A percentile compares a stretch with the other conserved stretches of the same genome.
Conservation (phyloP, 1,284 basidiomycete genomes). For the Lentinula novae-zelandiae region DNA sequence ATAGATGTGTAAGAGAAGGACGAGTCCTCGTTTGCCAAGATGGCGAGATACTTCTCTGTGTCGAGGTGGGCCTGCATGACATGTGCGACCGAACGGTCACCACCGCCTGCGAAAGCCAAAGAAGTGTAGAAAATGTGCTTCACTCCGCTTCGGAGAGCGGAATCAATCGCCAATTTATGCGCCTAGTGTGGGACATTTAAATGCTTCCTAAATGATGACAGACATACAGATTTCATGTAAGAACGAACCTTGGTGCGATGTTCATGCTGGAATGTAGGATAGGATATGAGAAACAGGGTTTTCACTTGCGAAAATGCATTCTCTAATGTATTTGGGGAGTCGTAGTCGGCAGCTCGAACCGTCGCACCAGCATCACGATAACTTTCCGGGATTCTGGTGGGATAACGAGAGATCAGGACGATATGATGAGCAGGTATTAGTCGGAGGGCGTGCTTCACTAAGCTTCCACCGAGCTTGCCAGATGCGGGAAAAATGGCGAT, state of each 20-base stretch:
- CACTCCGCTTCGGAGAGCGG: not conserved
- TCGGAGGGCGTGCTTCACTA: not conserved
- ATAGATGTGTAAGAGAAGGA: constrained; percentile 5
- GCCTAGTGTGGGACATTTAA: not conserved
- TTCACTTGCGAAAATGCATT: not conserved
- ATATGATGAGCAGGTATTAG: not conserved
- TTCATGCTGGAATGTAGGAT: constrained; percentile 3
- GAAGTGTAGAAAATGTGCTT: constrained; percentile 4
- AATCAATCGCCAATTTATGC: not conserved
- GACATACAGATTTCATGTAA: not conserved
- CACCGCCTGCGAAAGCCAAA: not conserved
- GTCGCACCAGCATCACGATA: not conserved
- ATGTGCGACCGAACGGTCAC: not conserved
- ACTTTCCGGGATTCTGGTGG: not conserved
- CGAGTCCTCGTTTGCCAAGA: not conserved
- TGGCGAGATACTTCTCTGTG: constrained; percentile 1
- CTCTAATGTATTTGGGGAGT: not conserved
- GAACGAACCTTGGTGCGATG: constrained; percentile 1
- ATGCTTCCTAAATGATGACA: too few species aligned
- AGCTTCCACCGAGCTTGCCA: constrained; percentile 2
- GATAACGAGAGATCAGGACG: not conserved
- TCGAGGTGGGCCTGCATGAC: constrained; percentile 9
- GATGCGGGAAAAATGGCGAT: constrained; percentile 5
- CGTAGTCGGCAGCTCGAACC: not conserved
- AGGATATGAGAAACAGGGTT: not conserved